Evolutionary conservation across 352 stramenopile species (phyloP), one percentile per base, ranked within the genome.

Genomic region (Globisporangium acanthophoron): DNA sequence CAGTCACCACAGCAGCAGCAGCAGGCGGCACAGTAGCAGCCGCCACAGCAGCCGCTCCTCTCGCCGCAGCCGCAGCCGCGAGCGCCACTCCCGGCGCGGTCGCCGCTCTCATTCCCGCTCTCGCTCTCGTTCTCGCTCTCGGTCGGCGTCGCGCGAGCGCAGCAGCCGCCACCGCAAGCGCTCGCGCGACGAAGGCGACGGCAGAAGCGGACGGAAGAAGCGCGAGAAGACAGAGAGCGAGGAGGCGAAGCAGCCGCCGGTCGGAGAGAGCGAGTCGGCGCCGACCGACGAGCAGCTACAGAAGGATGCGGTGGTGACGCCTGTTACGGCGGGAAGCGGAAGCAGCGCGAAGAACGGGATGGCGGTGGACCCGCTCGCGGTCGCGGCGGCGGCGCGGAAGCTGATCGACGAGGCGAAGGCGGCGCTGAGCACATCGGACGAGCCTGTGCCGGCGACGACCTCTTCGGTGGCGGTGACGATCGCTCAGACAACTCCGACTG

Each of bases 61-160:
- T 18, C 43, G 54, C 24, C 62, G 62, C 20, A 69, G 59, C 20
- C 61, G 54, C 45, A 67, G 66, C 39, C 66, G 50, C 18, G 48
- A 58, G 2, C 52, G 56, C 33, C 61, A 65, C 24, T 49, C 47
- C 8, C 47, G 56, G 13, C 43, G 47, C 53, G 35, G 37, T 44
- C 51, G 37, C 3, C 51, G 51, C 37, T 56, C 51, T 13, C 33
- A 18, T n/a, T 56, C 51, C 12, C 51, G 37, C 21, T 52, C 54
- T 13, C 54, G 47, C 3, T 54, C 58, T 15, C 54, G 47, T 1
- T 54, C 58, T 15, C 65, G 67, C 20, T 69, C 24, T 27, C 65
- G 67, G 18, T 69, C 61, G 39, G 51, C 55, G 33, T 74, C 71
- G 27, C 37, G 44, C 60, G 52, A 54, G 7, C 67, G 58, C 35